Evolutionary conservation across 129 eudicot genomes (phyloP), one percentile per base, ranked within the genome.

Genomic region (Helichrysum umbraculigerum): DNA sequence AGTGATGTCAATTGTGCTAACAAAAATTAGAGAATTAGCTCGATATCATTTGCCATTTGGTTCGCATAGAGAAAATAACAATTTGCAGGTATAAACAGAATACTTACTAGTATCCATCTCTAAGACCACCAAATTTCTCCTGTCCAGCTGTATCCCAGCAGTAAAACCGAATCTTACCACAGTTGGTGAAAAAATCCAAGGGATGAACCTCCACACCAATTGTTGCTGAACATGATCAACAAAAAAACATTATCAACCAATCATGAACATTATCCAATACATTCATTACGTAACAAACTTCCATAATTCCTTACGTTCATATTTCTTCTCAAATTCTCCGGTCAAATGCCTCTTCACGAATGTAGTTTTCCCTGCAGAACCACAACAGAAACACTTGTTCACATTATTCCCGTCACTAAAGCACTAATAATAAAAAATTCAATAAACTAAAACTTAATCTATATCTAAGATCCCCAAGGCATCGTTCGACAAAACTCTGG

Each of bases 61-160:
- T 42, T 11, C 7, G 44, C 51, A 60, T 30, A 17, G 12, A 17
- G 3, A 66, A 63, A 6, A 58, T 47, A 19, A 57, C 30, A 57
- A 47, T 11, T 47, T 47, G 16, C 54, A 14, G 54, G 12, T 19
- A 28, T 7, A 7, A 19, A 47, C 6, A 32, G 9, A 37, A 21
- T 28, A 81, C 87, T 87, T 79, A 90, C 96, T 90, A 90, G 72
- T 90, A 90, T 41, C 96, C 92, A 82, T 90, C 96, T 72, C 96
- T 81, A 78, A 90, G 96, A 61, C 96, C 96, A 77, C 96, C 96
- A 14, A 90, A 90, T 66, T 85, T 90, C 83, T 90, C 96, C 77
- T 90, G 96, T 7, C 96, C 96, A 35, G 96, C 96, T 2, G 96
- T 90, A 63, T 90, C 96, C 96, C 96, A 90, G 86, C 96, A 90